Percentiles rank a stretch among this genome's conserved stretches.
Conservation (phyloP, 495 filamentous ascomycete genomes). For the Aspergillus baeticus region DNA sequence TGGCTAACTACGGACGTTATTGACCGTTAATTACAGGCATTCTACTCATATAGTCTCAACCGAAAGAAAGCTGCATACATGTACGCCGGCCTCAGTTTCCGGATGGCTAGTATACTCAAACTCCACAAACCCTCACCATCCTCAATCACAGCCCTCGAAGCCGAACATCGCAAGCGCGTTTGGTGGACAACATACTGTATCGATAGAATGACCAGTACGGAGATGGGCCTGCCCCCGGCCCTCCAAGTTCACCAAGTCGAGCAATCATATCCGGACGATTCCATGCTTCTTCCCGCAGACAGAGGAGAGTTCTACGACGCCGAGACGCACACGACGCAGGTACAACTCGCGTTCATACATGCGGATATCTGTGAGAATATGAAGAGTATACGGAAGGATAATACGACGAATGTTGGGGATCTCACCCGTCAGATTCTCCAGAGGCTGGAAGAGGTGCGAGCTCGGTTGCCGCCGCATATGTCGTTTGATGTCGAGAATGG, state of each 20-base stretch:
- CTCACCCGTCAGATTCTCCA: neutral
- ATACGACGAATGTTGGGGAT: neutral
- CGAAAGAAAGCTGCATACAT: constrained; percentile 17
- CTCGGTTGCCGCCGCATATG: neutral
- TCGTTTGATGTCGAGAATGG: constrained; percentile 3
- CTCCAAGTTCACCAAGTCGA: neutral
- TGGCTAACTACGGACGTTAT: no score
- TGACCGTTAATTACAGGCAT: constrained; percentile 1
- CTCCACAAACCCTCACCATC: neutral
- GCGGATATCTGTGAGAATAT: constrained; percentile 1
- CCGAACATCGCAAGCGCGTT: constrained; percentile 18
- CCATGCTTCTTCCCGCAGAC: neutral
- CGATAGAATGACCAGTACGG: constrained; percentile 18
- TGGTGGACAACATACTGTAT: constrained; percentile 19
- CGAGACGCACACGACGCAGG: neutral
- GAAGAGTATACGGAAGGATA: neutral
- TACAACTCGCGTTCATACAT: neutral
- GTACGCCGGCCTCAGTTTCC: constrained; percentile 10
- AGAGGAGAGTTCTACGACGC: neutral
- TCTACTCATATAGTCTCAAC: constrained; percentile 17
- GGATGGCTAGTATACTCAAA: constrained; percentile 10
- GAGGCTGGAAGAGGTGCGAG: neutral
- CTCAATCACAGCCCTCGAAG: neutral
- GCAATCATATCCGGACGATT: neutral
- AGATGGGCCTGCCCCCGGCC: constrained; percentile 8